These are phyloP conservation scores for Spathaspora boniae DNA, from an alignment of 805 yeast species.

Conservation along the genomic window DNA sequence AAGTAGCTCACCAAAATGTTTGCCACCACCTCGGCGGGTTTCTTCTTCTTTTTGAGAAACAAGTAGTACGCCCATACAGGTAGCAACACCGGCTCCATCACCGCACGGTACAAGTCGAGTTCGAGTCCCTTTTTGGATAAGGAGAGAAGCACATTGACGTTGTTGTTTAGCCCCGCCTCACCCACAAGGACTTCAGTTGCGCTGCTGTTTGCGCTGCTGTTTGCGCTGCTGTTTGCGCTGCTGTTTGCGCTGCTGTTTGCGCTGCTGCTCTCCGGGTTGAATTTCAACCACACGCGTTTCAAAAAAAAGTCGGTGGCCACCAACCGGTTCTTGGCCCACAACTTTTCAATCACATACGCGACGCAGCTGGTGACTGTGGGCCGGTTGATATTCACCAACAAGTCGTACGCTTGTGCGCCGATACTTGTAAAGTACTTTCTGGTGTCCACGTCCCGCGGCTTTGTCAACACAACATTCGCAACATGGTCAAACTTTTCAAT, in stretches of 20 bases:
- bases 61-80: slow-evolving; percentile 45
- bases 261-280: slow-evolving; percentile 38
- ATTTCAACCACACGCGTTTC: slow-evolving; percentile 42
- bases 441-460: slow-evolving; percentile 51
- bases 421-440: slow-evolving; percentile 53
- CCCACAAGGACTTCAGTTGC: slow-evolving; percentile 29
- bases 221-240: too few species aligned
- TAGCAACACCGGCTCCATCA: slow-evolving; percentile 29
- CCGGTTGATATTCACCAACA: slow-evolving; percentile 56
- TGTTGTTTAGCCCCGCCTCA: slow-evolving; percentile 55
- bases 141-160: slow-evolving; percentile 63
- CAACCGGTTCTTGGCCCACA: slow-evolving; percentile 47
- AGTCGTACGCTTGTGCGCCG: slow-evolving; percentile 59
- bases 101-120: slow-evolving; percentile 19
- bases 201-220: neutral
- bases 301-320: slow-evolving; percentile 61
- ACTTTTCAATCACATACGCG: slow-evolving; percentile 48
- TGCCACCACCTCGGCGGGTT: slow-evolving; percentile 31
- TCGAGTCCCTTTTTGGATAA: slow-evolving; percentile 42
- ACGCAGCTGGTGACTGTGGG: slow-evolving; percentile 59
- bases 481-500: slow-evolving; percentile 65
- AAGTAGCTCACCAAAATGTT: slow-evolving; percentile 39
- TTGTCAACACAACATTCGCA: slow-evolving; percentile 58
- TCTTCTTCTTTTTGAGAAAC: slow-evolving; percentile 27
- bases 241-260: too few species aligned